Conservation (phyloP, 345 rosid genomes). For the Populus deltoides region DNA sequence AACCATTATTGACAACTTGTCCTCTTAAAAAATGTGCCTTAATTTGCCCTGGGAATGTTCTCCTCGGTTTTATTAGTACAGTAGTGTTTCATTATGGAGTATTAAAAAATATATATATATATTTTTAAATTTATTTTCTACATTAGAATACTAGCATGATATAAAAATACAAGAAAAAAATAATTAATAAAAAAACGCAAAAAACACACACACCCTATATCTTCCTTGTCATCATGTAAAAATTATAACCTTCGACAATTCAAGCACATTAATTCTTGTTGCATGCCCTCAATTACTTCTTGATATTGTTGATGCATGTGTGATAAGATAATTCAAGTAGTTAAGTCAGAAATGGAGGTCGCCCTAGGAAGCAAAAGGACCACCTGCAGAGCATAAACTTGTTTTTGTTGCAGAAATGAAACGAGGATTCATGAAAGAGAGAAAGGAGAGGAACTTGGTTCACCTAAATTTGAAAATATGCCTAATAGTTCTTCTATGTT, state of each 20-base stretch:
- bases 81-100: too few relatives aligned
- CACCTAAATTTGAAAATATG: background rate
- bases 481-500: too few relatives aligned
- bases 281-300: background rate
- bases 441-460: background rate
- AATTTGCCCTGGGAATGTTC: background rate
- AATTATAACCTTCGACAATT: conserved; percentile 10
- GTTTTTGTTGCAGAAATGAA: background rate
- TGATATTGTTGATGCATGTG: background rate
- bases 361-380: background rate
- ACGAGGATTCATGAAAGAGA: background rate
- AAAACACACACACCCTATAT: background rate
- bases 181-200: too few relatives aligned
- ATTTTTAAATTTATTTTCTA: too few relatives aligned
- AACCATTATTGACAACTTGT: conserved; percentile 82
- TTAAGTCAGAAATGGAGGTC: background rate
- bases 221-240: conserved; percentile 19
- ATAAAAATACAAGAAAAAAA: too few relatives aligned
- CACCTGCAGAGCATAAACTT: background rate
- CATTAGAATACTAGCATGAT: too few relatives aligned
- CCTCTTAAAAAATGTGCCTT: conserved; percentile 29
- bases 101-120: too few relatives aligned
- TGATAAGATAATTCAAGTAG: too few relatives aligned
- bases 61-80: background rate
- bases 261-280: background rate